Percentiles rank a stretch among this genome's conserved stretches.
These are phyloP conservation scores for Citrus sp. DNA, from an alignment of 345 rosid genomes.

Conservation along the genomic window DNA sequence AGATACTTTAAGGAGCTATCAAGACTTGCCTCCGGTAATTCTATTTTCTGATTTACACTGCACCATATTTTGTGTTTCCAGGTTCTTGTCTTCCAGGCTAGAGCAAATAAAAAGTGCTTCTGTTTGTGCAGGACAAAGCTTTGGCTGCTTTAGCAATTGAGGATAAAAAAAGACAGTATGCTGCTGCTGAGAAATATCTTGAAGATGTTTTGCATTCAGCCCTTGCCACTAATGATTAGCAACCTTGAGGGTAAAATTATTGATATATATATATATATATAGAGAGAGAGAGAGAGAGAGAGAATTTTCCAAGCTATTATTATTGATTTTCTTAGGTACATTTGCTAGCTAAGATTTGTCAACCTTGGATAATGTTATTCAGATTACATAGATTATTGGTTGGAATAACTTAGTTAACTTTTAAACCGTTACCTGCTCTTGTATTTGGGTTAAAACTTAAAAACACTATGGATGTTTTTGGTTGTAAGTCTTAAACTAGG, in stretches of 20 bases:
- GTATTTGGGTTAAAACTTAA: too few species aligned
- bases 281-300: not conserved
- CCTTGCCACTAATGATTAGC: constrained; percentile 47
- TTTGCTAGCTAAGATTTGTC: not conserved
- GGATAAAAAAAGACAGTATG: constrained; percentile 87
- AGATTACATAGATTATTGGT: not conserved
- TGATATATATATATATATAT: not conserved
- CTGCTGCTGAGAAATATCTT: constrained; percentile 86
- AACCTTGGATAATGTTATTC: not conserved
- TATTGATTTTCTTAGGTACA: not conserved
- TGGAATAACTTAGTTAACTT: too few species aligned
- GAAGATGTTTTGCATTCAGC: constrained; percentile 88
- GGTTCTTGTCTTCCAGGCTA: not conserved
- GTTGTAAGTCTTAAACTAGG: too few species aligned
- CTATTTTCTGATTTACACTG: not conserved
- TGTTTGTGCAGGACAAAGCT: constrained; percentile 70
- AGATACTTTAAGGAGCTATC: constrained; percentile 91
- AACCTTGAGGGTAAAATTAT: not conserved
- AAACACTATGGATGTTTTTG: too few species aligned
- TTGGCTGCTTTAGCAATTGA: constrained; percentile 90
- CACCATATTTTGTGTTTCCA: not conserved
- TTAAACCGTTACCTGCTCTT: too few species aligned
- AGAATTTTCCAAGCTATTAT: not conserved
- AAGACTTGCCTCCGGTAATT: constrained; percentile 91
- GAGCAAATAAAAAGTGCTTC: not conserved